phyloP scores from a whole-genome alignment of 768 basidiomycete genomes.

The Hortiboletus flavorubellus region DNA sequence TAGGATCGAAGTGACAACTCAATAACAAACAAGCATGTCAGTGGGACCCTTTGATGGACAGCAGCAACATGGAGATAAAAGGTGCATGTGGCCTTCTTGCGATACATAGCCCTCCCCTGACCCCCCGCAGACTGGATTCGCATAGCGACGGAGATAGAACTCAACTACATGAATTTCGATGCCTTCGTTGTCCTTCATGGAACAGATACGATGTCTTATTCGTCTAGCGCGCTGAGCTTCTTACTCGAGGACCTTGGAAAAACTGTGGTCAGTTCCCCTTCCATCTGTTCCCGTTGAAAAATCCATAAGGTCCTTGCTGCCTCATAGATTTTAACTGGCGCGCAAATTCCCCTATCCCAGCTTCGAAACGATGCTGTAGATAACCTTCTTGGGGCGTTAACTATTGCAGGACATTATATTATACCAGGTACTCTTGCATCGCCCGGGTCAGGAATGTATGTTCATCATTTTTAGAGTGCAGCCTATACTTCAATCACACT shows the following conservation, averaged over 20 bases:
- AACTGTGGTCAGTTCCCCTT: conserved; percentile 59
- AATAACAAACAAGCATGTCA: conserved; percentile 28
- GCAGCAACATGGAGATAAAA: conserved; percentile 82
- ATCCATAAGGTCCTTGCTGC: background rate
- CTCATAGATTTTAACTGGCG: conserved; percentile 82
- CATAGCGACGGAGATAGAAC: conserved; percentile 88
- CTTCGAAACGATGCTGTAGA: conserved; percentile 94
- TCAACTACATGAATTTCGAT: conserved; percentile 83
- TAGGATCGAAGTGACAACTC: background rate
- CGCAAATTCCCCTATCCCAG: conserved; percentile 90
- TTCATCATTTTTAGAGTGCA: conserved; percentile 55
- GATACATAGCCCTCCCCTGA: conserved; percentile 1
- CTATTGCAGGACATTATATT: conserved; percentile 86
- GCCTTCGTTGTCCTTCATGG: conserved; percentile 91
- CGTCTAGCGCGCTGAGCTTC: conserved; percentile 86
- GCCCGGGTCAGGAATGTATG: background rate
- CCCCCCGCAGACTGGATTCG: conserved; percentile 74
- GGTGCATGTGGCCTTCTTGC: conserved; percentile 42
- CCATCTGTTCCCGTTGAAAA: background rate
- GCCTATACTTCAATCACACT: conserved; percentile 87
- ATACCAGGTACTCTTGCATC: conserved; percentile 65
- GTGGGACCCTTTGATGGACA: conserved; percentile 88
- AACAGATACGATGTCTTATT: conserved; percentile 90
- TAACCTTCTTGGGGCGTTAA: conserved; percentile 85
- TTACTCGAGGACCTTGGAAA: conserved; percentile 90